Base-by-base conservation (phyloP, 495 filamentous ascomycete species). In the Talaromyces ruber region DNA sequence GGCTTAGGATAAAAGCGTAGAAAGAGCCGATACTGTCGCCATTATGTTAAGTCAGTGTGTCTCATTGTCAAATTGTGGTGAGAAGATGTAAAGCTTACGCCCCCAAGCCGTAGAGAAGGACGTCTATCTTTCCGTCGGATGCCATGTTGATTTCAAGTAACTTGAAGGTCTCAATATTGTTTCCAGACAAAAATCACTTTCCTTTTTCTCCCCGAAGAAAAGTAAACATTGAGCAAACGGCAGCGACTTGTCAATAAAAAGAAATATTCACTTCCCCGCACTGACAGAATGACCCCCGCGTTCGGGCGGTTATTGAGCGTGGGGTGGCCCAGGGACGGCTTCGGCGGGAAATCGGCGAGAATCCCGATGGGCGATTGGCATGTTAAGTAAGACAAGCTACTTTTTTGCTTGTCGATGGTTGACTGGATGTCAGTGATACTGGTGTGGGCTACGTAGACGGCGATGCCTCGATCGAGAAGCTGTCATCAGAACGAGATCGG, bases 1-100 rank as follows among this genome's bases (percentile, higher is more conserved):
- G 75, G 43, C 67, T 71, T 1, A 81, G 63, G 47, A 83, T 76
- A 64, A 81, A 77, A 50, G 74, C 76, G 61, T 79, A 79, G 65
- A 79, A 77, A 59, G 74, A 79, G 69, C 76, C 76, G 59, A 79
- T 77, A 18, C 74, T 78, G 32, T 24, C 1, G 4, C n/a, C n/a
- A n/a, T n/a, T n/a, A n/a, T n/a, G n/a, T 54, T 11, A 5, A n/a
- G 28, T 26, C 28, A 29, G 22, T 26, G 26, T 7, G 7, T 11
- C 22, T 28, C n/a, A n/a, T n/a, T n/a, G n/a, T n/a, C n/a, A n/a
- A n/a, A n/a, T n/a, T n/a, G n/a, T n/a, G n/a, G n/a, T n/a, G n/a
- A n/a, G n/a, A n/a, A n/a, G n/a, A n/a, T n/a, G n/a, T n/a, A n/a
- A 66, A 39, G 68, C 74, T 64, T 62, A 75, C 74, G 74, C 74